phyloP scores from a whole-genome alignment of 345 rosid genomes.

The Arabidopsis thaliana region DNA sequence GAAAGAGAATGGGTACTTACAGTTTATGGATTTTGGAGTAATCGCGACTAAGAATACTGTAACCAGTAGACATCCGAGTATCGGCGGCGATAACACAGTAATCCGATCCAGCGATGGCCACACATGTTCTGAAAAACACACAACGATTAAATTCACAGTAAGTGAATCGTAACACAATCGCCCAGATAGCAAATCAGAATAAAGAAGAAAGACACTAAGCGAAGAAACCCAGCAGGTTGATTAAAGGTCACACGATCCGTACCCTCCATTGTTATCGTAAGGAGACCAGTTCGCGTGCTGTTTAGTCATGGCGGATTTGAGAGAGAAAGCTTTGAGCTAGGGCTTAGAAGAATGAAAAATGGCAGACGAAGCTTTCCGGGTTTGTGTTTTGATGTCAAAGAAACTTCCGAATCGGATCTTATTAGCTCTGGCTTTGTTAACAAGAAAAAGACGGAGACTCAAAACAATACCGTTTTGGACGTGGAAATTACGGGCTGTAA shows the following conservation, averaged over 20 bases:
- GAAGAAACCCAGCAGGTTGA: neutral
- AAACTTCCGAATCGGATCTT: slow-evolving; percentile 21
- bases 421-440: slow-evolving; percentile 49
- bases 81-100: slow-evolving; percentile 97
- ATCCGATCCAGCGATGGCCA: slow-evolving; percentile 92
- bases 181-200: neutral
- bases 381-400: neutral
- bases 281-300: slow-evolving; percentile 87
- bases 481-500: neutral
- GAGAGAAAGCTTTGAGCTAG: slow-evolving; percentile 19
- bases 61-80: slow-evolving; percentile 96
- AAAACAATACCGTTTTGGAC: neutral
- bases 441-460: slow-evolving; percentile 26
- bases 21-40: slow-evolving; percentile 86
- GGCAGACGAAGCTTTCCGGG: neutral
- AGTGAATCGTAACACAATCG: neutral
- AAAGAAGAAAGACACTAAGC: neutral
- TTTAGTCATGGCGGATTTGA: slow-evolving; percentile 63
- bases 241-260: slow-evolving; percentile 20
- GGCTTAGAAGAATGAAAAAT: slow-evolving; percentile 12
- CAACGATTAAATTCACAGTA: neutral
- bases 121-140: slow-evolving; percentile 66
- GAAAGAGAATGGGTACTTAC: slow-evolving; percentile 45
- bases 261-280: slow-evolving; percentile 99
- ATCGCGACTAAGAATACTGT: slow-evolving; percentile 86